These are phyloP conservation scores for Psidium friedrichsthalianum DNA, from an alignment of 345 rosid species.

Conservation along the genomic window DNA sequence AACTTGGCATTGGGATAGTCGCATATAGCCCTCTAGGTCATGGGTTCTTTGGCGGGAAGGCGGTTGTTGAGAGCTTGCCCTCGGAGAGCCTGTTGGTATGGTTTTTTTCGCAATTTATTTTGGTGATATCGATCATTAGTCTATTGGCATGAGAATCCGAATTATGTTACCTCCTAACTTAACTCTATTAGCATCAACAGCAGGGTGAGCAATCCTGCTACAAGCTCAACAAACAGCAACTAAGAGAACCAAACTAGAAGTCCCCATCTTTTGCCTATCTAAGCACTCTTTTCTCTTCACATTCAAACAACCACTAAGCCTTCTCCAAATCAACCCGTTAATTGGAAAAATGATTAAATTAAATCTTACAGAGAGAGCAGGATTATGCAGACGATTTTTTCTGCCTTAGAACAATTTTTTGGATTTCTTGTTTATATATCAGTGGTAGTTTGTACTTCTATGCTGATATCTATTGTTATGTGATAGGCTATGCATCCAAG, in stretches of 20 bases:
- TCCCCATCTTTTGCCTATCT: not conserved
- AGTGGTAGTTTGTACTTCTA: not conserved
- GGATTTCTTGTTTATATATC: not conserved
- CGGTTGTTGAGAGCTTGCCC: conserved; percentile 16
- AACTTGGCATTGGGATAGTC: conserved; percentile 27
- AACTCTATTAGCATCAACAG: not conserved
- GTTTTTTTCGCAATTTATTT: not conserved
- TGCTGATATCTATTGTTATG: not conserved
- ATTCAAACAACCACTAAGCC: not conserved
- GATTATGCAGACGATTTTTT: not conserved
- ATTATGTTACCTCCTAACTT: not conserved
- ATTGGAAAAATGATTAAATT: not conserved
- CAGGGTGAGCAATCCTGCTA: not conserved
- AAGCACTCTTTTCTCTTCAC: not conserved
- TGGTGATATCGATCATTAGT: not conserved
- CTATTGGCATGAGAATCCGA: not conserved
- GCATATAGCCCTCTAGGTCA: conserved; percentile 24
- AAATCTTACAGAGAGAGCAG: not conserved
- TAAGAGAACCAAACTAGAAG: not conserved
- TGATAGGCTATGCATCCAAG: conserved; percentile 23
- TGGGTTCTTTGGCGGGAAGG: conserved; percentile 34
- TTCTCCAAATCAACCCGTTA: not conserved
- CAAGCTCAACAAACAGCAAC: not conserved
- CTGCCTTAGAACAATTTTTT: not conserved
- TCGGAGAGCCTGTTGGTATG: conserved; percentile 12